Percentiles rank a stretch among this genome's conserved stretches.
phyloP scores from a whole-genome alignment of 768 basidiomycete genomes.

The Lentinula boryana region DNA sequence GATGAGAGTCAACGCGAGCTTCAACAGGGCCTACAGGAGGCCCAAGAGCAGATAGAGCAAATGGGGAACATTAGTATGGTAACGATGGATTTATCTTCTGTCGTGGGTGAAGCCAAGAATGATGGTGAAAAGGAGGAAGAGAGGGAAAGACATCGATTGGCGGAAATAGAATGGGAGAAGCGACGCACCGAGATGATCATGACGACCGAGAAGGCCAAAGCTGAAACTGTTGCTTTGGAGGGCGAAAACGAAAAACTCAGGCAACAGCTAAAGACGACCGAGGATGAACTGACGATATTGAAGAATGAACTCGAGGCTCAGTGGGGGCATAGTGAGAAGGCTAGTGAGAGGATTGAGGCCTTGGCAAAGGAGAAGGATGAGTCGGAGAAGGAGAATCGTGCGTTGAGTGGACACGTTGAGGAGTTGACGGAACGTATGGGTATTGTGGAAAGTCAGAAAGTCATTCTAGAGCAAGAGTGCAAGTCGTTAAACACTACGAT shows the following conservation, averaged over 20 bases:
- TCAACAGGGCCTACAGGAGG: slow-evolving; percentile 45
- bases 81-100: slow-evolving; percentile 36
- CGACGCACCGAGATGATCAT: slow-evolving; percentile 42
- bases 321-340: slow-evolving; percentile 59
- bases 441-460: background rate
- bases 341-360: slow-evolving; percentile 38
- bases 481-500: slow-evolving; percentile 33
- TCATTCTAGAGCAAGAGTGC: slow-evolving; percentile 7
- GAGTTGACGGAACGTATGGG: background rate
- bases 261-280: slow-evolving; percentile 31
- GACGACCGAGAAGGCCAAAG: slow-evolving; percentile 34
- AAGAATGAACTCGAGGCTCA: slow-evolving; percentile 66
- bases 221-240: slow-evolving; percentile 36
- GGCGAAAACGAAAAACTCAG: slow-evolving; percentile 37
- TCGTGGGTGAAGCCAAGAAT: slow-evolving; percentile 33
- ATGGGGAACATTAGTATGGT: slow-evolving; percentile 43
- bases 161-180: slow-evolving; percentile 42
- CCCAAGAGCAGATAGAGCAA: slow-evolving; percentile 56
- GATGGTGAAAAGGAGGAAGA: slow-evolving; percentile 37
- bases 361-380: slow-evolving; percentile 29
- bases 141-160: slow-evolving; percentile 32
- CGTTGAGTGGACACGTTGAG: background rate
- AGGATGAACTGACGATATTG: slow-evolving; percentile 41
- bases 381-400: slow-evolving; percentile 27
- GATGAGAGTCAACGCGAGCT: slow-evolving; percentile 52